These are phyloP conservation scores for Dryas integrifolia DNA, from an alignment of 331 rosid species.

Conservation along the genomic window DNA sequence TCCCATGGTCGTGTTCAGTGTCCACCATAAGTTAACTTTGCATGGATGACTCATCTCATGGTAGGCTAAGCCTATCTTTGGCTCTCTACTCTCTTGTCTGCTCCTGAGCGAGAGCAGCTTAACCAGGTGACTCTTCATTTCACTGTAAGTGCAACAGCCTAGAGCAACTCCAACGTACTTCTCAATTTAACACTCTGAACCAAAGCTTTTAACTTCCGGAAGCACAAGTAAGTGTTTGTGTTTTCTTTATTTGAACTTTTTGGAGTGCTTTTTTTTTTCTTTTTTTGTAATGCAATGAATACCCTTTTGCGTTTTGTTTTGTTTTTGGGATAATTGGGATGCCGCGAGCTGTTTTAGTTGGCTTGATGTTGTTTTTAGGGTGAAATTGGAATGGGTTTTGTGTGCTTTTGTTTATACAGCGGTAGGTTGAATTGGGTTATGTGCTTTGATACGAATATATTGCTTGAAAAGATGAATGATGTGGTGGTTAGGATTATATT, in stretches of 20 bases:
- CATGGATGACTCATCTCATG: not conserved
- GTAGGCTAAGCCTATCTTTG: not conserved
- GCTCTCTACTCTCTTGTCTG: not conserved
- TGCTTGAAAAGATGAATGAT: not conserved
- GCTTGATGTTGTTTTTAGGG: not conserved
- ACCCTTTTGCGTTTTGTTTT: not conserved
- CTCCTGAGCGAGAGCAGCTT: not conserved
- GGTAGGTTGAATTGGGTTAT: not conserved
- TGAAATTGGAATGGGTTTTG: slow-evolving; percentile 7
- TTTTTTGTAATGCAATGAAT: not conserved
- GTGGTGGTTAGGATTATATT: not conserved
- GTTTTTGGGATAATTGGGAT: not conserved
- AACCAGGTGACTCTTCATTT: not conserved
- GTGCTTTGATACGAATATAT: not conserved
- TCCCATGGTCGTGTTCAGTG: too few species aligned
- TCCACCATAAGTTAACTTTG: not conserved
- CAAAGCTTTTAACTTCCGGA: not conserved
- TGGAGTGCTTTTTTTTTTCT: not conserved
- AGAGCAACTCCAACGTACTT: not conserved
- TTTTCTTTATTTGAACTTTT: not conserved
- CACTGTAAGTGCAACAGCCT: not conserved
- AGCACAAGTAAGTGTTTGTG: not conserved
- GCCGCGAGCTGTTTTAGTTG: not conserved
- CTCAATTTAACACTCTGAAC: not conserved
- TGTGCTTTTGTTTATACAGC: not conserved